These are phyloP conservation scores for Sungouiozyma ichnusensis DNA, from an alignment of 805 yeast genomes.

Conservation along the genomic window DNA sequence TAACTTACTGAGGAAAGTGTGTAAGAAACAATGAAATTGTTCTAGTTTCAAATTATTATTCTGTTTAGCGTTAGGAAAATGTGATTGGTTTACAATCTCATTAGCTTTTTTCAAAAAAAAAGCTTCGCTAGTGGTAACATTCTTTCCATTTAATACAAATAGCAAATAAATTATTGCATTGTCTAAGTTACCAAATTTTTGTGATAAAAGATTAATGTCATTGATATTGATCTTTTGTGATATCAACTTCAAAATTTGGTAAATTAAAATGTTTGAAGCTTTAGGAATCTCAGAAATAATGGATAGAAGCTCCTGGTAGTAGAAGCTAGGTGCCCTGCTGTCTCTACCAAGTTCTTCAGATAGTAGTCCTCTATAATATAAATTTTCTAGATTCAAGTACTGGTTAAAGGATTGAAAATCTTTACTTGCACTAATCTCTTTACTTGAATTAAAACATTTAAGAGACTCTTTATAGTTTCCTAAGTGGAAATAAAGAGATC, in stretches of 20 bases:
- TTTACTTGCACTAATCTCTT: not conserved
- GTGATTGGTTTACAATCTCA: slow-evolving; percentile 15
- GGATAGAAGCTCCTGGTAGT: slow-evolving; percentile 7
- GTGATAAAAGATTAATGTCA: not conserved
- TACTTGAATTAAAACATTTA: not conserved
- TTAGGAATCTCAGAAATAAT: slow-evolving; percentile 13
- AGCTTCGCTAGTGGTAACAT: not conserved
- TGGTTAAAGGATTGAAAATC: slow-evolving; percentile 6
- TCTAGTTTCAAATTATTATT: slow-evolving; percentile 22
- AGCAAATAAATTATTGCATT: slow-evolving; percentile 7
- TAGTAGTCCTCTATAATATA: slow-evolving; percentile 13
- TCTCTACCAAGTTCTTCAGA: not conserved
- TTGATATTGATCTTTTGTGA: slow-evolving; percentile 9
- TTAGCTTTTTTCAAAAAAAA: slow-evolving; percentile 10
- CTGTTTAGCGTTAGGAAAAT: slow-evolving; percentile 39
- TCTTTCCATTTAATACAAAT: slow-evolving; percentile 1
- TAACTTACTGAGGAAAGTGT: slow-evolving; percentile 17
- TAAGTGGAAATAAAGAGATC: not conserved
- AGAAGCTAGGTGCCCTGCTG: not conserved
- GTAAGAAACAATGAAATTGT: slow-evolving; percentile 25
- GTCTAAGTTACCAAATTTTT: slow-evolving; percentile 1
- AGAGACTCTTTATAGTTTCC: not conserved
- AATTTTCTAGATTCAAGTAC: slow-evolving; percentile 18
- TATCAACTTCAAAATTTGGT: slow-evolving; percentile 17
- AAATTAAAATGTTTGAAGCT: slow-evolving; percentile 17